Conservation (phyloP, 129 eudicot genomes). For the Kitagawia praeruptora region DNA sequence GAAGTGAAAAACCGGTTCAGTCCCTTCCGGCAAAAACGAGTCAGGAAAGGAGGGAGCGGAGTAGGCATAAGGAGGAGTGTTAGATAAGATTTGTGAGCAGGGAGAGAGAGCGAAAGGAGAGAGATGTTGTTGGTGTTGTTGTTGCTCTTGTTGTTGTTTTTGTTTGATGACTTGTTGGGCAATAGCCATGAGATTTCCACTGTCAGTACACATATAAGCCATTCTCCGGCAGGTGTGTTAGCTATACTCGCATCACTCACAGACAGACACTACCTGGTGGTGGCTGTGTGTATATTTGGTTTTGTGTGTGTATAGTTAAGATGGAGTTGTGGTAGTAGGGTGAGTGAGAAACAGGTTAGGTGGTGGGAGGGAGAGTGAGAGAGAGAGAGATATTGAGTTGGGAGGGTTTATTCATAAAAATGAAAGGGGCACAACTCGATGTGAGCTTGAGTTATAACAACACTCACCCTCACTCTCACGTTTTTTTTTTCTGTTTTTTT, state of each 20-base stretch:
- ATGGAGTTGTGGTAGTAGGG: constrained; percentile 1
- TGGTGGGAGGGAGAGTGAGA: not conserved
- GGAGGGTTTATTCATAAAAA: not conserved
- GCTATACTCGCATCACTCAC: constrained; percentile 30
- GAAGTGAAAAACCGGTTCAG: constrained; percentile 50
- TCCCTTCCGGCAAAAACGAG: constrained; percentile 47
- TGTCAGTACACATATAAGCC: constrained; percentile 96
- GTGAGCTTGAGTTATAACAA: no score
- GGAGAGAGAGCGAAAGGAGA: constrained; percentile 43
- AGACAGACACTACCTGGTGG: not conserved
- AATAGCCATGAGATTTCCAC: constrained; percentile 97
- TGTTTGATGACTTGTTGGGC: constrained; percentile 96
- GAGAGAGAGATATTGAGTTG: not conserved
- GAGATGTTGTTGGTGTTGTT: constrained; percentile 38
- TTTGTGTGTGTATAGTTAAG: not conserved
- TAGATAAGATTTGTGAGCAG: constrained; percentile 34
- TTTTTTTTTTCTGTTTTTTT: no score
- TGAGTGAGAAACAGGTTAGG: not conserved
- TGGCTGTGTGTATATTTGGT: not conserved
- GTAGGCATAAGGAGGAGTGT: constrained; percentile 33
- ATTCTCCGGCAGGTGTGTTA: constrained; percentile 44
- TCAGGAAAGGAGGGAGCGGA: constrained; percentile 36
- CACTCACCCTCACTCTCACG: no score
- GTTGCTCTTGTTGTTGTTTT: constrained; percentile 83
- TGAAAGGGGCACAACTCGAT: not conserved